Conservation (phyloP, 805 yeast genomes). For the Sugiyamaella smithiae region DNA sequence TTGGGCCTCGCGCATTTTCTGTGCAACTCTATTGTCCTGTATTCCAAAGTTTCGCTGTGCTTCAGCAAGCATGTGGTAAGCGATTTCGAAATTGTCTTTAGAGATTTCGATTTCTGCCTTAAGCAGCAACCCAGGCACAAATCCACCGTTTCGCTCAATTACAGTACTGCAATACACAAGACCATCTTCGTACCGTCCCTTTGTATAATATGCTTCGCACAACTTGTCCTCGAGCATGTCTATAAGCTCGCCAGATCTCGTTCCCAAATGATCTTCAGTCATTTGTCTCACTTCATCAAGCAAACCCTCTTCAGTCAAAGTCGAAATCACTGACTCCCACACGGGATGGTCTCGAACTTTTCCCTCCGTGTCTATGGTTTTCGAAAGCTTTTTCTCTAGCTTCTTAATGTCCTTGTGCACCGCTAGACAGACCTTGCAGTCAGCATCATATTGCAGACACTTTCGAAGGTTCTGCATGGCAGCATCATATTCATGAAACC, state of each 20-base stretch:
- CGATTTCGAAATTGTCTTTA: slow-evolving; percentile 24
- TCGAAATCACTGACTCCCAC: slow-evolving; percentile 19
- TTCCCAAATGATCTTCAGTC: slow-evolving; percentile 12
- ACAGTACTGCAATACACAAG: slow-evolving; percentile 31
- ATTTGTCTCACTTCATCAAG: slow-evolving; percentile 17
- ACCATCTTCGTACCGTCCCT: slow-evolving; percentile 30
- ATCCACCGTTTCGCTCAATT: slow-evolving; percentile 25
- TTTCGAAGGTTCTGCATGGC: slow-evolving; percentile 54
- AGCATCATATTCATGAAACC: slow-evolving; percentile 51
- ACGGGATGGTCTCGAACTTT: slow-evolving; percentile 27
- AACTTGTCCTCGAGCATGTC: slow-evolving; percentile 38
- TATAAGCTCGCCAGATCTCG: slow-evolving; percentile 20
- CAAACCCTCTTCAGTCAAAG: slow-evolving; percentile 15
- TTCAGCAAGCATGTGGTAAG: slow-evolving; percentile 17
- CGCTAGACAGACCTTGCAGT: slow-evolving; percentile 55
- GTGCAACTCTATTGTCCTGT: slow-evolving; percentile 19
- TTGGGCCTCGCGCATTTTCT: slow-evolving; percentile 24
- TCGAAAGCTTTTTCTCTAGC: slow-evolving; percentile 28
- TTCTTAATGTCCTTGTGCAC: slow-evolving; percentile 30
- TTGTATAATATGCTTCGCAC: slow-evolving; percentile 41
- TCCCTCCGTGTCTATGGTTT: slow-evolving; percentile 19
- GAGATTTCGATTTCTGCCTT: slow-evolving; percentile 21
- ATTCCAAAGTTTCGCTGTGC: slow-evolving; percentile 20
- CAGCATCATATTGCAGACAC: slow-evolving; percentile 79
- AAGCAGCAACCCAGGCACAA: slow-evolving; percentile 38